Conservation (phyloP, 2,329 filamentous ascomycete species). For the Aspergillus quadrilineatus region DNA sequence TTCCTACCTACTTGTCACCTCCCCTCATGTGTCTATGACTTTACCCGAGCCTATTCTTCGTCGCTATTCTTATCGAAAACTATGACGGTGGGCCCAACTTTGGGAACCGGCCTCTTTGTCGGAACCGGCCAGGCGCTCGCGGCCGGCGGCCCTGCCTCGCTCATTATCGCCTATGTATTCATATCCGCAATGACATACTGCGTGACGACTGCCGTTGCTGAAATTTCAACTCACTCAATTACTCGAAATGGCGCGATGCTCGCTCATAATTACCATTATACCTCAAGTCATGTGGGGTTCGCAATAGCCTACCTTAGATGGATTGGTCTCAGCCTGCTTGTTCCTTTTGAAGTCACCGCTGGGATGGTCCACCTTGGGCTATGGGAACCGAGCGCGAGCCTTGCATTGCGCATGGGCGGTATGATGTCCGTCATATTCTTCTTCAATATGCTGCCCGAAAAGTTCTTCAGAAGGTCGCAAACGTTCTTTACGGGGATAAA, state of each 20-base stretch:
- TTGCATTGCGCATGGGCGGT: slow-evolving; percentile 50
- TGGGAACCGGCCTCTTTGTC: slow-evolving; percentile 57
- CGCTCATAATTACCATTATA: slow-evolving; percentile 41
- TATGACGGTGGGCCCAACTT: slow-evolving; percentile 59
- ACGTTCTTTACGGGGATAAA: slow-evolving; percentile 52
- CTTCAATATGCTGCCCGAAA: slow-evolving; percentile 50
- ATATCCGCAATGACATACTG: slow-evolving; percentile 49
- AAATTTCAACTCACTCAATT: slow-evolving; percentile 40
- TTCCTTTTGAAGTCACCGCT: slow-evolving; percentile 63
- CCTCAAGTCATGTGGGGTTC: slow-evolving; percentile 40
- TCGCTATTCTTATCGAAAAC: slow-evolving; percentile 37
- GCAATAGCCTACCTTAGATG: slow-evolving; percentile 45
- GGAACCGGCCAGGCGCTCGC: slow-evolving; percentile 55
- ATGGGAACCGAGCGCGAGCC: slow-evolving; percentile 49
- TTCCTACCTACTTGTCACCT: not conserved
- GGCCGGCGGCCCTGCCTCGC: slow-evolving; percentile 52
- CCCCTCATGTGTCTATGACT: not conserved
- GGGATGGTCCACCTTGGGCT: slow-evolving; percentile 63
- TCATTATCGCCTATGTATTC: slow-evolving; percentile 53
- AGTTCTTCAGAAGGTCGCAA: slow-evolving; percentile 50
- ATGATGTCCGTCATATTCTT: slow-evolving; percentile 58
- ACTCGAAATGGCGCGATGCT: slow-evolving; percentile 41
- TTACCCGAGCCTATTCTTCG: slow-evolving; percentile 3
- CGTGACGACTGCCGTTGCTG: slow-evolving; percentile 47
- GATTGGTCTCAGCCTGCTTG: slow-evolving; percentile 47